These are phyloP conservation scores for Eucalyptus leucophloia DNA, from an alignment of 345 rosid genomes.

Conservation along the genomic window DNA sequence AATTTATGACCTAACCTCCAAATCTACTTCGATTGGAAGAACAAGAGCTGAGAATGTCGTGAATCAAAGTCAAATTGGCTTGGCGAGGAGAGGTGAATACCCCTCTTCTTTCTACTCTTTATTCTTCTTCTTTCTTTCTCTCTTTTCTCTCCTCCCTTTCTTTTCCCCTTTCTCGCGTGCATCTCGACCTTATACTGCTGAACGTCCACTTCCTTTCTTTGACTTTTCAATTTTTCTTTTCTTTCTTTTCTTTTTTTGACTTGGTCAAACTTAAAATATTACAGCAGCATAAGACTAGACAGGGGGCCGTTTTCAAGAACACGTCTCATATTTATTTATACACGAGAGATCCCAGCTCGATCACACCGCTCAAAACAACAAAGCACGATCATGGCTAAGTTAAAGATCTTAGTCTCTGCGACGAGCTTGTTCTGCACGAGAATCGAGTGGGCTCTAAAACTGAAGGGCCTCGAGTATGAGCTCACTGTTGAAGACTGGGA, in stretches of 20 bases:
- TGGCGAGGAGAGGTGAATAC: too few relatives aligned
- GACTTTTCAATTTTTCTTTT: background rate
- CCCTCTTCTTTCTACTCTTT: too few relatives aligned
- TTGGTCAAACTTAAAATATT: too few relatives aligned
- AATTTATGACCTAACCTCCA: too few relatives aligned
- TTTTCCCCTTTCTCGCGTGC: background rate
- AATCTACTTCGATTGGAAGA: too few relatives aligned
- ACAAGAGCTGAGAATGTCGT: too few relatives aligned
- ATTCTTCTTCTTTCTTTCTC: background rate
- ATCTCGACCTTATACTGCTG: background rate
- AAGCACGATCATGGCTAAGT: background rate
- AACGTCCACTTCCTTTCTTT: background rate
- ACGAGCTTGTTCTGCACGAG: slow-evolving; percentile 4
- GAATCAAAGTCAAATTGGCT: too few relatives aligned
- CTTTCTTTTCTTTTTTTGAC: too few relatives aligned
- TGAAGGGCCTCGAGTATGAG: background rate
- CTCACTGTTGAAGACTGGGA: background rate
- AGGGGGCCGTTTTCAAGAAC: background rate
- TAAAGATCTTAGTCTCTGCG: slow-evolving; percentile 1
- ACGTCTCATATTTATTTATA: background rate
- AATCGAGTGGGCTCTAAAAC: slow-evolving; percentile 13
- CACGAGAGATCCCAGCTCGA: background rate
- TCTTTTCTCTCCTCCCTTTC: background rate
- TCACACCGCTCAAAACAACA: background rate
- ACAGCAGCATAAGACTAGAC: background rate